Conservation (phyloP, 805 yeast species). For the Phaffomyces opuntiae region DNA sequence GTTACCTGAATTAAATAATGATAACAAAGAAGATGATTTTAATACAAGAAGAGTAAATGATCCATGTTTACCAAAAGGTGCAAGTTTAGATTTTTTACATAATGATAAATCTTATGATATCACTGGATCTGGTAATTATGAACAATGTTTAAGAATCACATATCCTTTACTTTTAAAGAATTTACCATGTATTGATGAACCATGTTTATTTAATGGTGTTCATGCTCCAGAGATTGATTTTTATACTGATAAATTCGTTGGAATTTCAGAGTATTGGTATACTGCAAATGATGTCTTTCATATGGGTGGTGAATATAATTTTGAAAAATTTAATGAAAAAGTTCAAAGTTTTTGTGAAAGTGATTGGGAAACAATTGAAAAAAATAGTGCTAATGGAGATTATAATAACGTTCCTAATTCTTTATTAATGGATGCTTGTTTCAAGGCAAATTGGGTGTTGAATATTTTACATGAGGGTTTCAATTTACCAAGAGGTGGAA, state of each 20-base stretch:
- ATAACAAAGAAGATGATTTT: conserved; percentile 39
- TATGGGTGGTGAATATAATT: conserved; percentile 85
- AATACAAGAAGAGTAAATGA: conserved; percentile 40
- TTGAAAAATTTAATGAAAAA: conserved; percentile 54
- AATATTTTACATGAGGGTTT: conserved; percentile 90
- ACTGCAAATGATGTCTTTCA: conserved; percentile 88
- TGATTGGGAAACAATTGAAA: conserved; percentile 57
- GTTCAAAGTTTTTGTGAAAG: conserved; percentile 70
- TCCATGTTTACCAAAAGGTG: conserved; percentile 76
- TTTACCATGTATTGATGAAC: conserved; percentile 77
- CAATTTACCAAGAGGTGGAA: conserved; percentile 66
- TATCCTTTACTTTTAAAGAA: conserved; percentile 75
- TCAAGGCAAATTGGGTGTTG: conserved; percentile 92
- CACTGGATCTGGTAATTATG: conserved; percentile 74
- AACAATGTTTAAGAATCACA: conserved; percentile 59
- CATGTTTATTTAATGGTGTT: conserved; percentile 91
- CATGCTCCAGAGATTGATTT: conserved; percentile 89
- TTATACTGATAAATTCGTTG: conserved; percentile 74
- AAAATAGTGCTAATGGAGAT: conserved; percentile 43
- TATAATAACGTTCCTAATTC: conserved; percentile 53
- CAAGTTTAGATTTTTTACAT: conserved; percentile 38
- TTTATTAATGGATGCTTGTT: conserved; percentile 70
- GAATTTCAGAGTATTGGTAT: conserved; percentile 96
- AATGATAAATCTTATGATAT: conserved; percentile 43
- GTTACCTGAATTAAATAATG: conserved; percentile 42